Base-by-base conservation (phyloP, 164 flowering plant genomes). In the Tetracentron sinense region DNA sequence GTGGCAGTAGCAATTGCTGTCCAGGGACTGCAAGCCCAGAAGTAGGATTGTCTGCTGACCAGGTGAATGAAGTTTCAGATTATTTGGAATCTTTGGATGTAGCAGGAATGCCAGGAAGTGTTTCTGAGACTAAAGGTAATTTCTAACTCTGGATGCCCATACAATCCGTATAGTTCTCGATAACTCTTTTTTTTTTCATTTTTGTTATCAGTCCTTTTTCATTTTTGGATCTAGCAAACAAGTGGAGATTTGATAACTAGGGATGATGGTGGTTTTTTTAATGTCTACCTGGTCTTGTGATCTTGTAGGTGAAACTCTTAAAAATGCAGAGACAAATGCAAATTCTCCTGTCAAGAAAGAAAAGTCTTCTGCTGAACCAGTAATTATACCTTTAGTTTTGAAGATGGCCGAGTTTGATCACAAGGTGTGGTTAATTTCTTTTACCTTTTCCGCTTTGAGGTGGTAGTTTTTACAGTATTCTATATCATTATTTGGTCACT, bases 361-460 rank as follows among this genome's bases (percentile, higher is more conserved):
- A 54, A 85, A 80, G 65, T 75, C 87, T 71, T 84, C 85, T 65
- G 69, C 88, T 51, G 87, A 89, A 65, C 94, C 97, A 58, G 73
- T 94, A 70, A 79, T 94, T 67, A 70, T 94, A 46, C 96, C 97
- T 27, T 77, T 94, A 61, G 93, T 91, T 62, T 75, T 94, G 69
- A 88, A 86, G 82, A 94, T 94, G 99, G 85, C 96, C 42, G 96
- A 94, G 69, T 94, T 91, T 79, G 99, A 94, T 74, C 99, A 91
- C 75, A 90, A 89, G 96, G 98, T 94, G 38, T 58, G 68, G 27
- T 58, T 49, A 22, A 23, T 4, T 17, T 11, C 54, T 28, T 26
- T 0, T 42, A 52, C 19, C 49, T 42, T 55, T 38, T 44, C 57
- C 30, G 7, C 33, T 20, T 12, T 62, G 14, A 23, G 28, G 16